A percentile compares a stretch with the other conserved stretches of the same genome.
Conservation (phyloP, 225 moss, liverwort and hornwort genomes). For the Thuidium tamariscinum region DNA sequence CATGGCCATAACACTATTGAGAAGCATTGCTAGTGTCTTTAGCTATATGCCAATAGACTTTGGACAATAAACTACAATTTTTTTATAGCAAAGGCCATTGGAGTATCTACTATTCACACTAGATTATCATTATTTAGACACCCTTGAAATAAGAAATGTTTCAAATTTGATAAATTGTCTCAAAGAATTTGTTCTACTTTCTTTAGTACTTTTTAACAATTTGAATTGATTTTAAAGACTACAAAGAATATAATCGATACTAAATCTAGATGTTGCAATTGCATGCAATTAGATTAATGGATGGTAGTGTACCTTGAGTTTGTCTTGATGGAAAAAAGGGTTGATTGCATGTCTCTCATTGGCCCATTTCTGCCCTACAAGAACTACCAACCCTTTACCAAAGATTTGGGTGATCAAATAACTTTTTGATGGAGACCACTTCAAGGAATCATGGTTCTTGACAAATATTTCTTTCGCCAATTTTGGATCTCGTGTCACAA, state of each 20-base stretch:
- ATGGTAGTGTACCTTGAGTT: conserved; percentile 13
- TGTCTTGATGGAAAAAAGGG: conserved; percentile 32
- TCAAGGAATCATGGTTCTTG: neutral
- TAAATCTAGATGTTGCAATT: neutral
- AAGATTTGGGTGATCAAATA: neutral
- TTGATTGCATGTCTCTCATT: conserved; percentile 11
- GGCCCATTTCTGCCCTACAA: conserved; percentile 16
- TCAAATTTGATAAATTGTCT: neutral
- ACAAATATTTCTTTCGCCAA: conserved; percentile 24
- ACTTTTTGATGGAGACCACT: neutral
- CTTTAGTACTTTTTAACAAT: neutral
- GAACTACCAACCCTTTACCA: conserved; percentile 8
- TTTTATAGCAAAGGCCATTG: too few species aligned
- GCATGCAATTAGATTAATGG: neutral
- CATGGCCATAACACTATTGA: neutral
- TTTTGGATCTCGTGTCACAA: conserved; percentile 24
- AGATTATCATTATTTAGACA: neutral
- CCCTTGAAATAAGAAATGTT: neutral
- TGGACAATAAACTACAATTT: neutral
- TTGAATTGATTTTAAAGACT: neutral
- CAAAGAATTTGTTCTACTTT: neutral
- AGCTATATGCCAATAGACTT: neutral
- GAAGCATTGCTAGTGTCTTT: neutral
- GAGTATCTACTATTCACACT: neutral
- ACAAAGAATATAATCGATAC: neutral